Conservation (phyloP, 768 basidiomycete genomes). For the Boletus sp. region DNA sequence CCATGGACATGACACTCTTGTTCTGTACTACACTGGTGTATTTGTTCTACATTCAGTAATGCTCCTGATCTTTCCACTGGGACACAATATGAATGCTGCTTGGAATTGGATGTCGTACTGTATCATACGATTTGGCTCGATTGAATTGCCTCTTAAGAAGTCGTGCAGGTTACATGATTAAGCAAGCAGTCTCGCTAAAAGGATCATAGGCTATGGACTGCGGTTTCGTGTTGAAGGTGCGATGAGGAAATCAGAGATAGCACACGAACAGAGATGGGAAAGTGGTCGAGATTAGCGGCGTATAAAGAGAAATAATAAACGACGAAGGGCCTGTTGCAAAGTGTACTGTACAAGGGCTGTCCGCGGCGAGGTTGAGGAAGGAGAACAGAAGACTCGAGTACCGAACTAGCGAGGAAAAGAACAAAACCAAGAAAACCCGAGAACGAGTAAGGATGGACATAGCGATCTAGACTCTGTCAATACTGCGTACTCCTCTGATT, state of each 20-base stretch:
- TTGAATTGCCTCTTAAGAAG: neutral
- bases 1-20: neutral
- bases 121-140: neutral
- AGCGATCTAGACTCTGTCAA: slow-evolving; percentile 12
- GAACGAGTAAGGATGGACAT: neutral
- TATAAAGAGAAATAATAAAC: slow-evolving; percentile 37
- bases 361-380: slow-evolving; percentile 2
- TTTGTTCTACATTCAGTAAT: neutral
- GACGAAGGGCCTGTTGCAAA: slow-evolving; percentile 9
- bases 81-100: neutral
- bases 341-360: slow-evolving; percentile 23
- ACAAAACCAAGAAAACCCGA: slow-evolving; percentile 1
- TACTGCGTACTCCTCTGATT: slow-evolving; percentile 24
- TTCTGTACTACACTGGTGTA: neutral
- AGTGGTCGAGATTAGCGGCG: neutral
- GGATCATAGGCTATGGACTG: slow-evolving; percentile 16
- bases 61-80: neutral
- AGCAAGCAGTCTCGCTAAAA: slow-evolving; percentile 14
- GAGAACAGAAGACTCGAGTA: neutral
- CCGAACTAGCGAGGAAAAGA: slow-evolving; percentile 2
- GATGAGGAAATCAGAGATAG: slow-evolving; percentile 7
- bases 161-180: slow-evolving; percentile 13
- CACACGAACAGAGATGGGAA: slow-evolving; percentile 6
- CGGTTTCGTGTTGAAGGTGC: neutral
- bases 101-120: no score